Base-by-base conservation (phyloP, 805 yeast species). In the Jamesozyma hellenica region DNA sequence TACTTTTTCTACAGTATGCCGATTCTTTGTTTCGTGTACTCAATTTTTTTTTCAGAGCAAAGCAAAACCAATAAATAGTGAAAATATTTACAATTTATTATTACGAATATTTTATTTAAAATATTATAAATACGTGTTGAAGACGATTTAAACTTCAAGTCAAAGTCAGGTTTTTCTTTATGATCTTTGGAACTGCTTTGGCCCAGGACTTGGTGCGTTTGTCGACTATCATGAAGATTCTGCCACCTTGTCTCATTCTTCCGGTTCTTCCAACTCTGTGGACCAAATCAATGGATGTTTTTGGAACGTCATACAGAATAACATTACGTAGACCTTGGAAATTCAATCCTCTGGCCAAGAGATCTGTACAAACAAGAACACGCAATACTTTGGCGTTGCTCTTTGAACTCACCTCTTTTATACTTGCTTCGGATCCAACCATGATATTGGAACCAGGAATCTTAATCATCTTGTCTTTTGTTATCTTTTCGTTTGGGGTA, bases 211-310 rank as follows among this genome's bases (percentile, higher is more conserved):
- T 79, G n/a, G 73, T 69, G 36, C 69, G 60, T 45, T 78, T 77
- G 45, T 79, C 81, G 21, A 81, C 79, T 38, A 90, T 75, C 52
- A 92, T 66, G 46, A 86, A 80, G 2, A 85, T 96, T 44, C 95
- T 71, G 12, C 98, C 98, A 28, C 81, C 70, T 53, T 81, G 86
- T 34, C 82, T 83, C 82, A 88, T 79, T 57, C 98, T 67, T 3
- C 96, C 96, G 0, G 96, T 90, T 63, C 98, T 74, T 1, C 98
- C 98, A 1, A 85, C 81, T 45, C 98, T 68, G 58, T 90, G 97
- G 16, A 90, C 77, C 43, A 90, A 66, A 60, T 90, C 97, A 15
- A 85, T 79, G 0, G 96, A 75, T 13, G 82, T 79, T 39, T 73
- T 72, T 5, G 98, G 98, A 34, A 87, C 75, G 55, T 90, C 96